phyloP scores from a whole-genome alignment of 148 eudicot genomes.

The Oxyria digyna region DNA sequence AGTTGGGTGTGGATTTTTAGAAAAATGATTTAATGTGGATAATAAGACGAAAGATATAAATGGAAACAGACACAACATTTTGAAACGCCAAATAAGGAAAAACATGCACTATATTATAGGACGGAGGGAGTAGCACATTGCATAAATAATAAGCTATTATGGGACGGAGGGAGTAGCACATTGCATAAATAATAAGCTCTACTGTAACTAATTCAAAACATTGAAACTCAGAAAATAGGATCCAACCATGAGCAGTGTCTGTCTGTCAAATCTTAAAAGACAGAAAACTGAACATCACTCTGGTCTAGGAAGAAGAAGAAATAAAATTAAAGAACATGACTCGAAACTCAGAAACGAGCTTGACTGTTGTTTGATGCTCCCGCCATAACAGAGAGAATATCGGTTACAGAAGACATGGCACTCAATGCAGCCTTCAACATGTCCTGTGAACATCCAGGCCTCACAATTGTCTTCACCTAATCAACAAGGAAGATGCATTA shows the following conservation, averaged over 20 bases:
- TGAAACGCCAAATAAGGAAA: too few relatives aligned
- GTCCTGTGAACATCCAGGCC: slow-evolving; percentile 92
- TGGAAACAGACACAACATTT: too few relatives aligned
- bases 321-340: neutral
- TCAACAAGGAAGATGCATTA: neutral
- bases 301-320: neutral
- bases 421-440: slow-evolving; percentile 80
- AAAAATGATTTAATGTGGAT: too few relatives aligned
- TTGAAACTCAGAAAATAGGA: neutral
- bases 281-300: neutral
- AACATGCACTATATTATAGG: too few relatives aligned
- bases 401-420: slow-evolving; percentile 85
- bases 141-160: too few relatives aligned
- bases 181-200: neutral
- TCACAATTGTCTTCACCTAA: slow-evolving; percentile 78
- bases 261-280: neutral
- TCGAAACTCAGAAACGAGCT: slow-evolving; percentile 17
- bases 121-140: too few relatives aligned
- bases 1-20: too few relatives aligned
- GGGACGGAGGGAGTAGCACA: too few relatives aligned
- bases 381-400: slow-evolving; percentile 66
- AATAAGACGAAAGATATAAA: too few relatives aligned
- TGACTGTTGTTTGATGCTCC: slow-evolving; percentile 32
- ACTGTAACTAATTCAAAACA: neutral
- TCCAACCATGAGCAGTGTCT: neutral